phyloP scores from a whole-genome alignment of 371 early-diverging fungal genomes.

The Mucor indicus region DNA sequence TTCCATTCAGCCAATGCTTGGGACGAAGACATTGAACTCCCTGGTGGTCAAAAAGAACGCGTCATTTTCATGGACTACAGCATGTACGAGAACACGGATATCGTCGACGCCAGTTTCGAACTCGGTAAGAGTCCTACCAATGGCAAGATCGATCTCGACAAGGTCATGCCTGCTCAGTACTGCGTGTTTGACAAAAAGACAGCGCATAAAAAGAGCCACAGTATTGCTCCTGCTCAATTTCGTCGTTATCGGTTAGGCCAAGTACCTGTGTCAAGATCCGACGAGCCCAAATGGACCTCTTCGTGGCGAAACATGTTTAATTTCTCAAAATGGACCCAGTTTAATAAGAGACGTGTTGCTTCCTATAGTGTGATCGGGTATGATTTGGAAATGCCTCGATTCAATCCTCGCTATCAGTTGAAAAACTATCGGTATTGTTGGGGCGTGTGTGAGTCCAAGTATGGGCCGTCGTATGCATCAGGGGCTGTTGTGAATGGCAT shows the following conservation, averaged over 20 bases:
- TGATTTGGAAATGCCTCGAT: constrained; percentile 60
- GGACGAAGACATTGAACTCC: constrained; percentile 44
- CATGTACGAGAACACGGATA: constrained; percentile 49
- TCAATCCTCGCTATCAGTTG: constrained; percentile 49
- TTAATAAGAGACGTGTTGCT: constrained; percentile 41
- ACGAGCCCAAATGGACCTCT: constrained; percentile 1
- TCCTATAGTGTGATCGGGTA: constrained; percentile 38
- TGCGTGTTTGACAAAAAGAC: constrained; percentile 38
- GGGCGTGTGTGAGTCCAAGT: constrained; percentile 50
- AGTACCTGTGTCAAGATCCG: constrained; percentile 21
- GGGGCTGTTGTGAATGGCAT: constrained; percentile 51
- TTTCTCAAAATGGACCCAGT: constrained; percentile 16
- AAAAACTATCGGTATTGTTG: constrained; percentile 53
- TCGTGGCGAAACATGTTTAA: constrained; percentile 8
- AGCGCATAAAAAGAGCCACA: constrained; percentile 28
- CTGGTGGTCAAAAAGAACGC: constrained; percentile 34
- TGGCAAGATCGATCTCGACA: constrained; percentile 20
- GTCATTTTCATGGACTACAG: constrained; percentile 47
- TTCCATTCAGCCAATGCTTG: constrained; percentile 64
- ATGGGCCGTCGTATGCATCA: constrained; percentile 44
- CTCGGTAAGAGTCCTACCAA: constrained; percentile 35
- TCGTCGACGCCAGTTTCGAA: constrained; percentile 49
- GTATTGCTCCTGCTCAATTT: constrained; percentile 42
- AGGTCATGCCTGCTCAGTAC: constrained; percentile 39
- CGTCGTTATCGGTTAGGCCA: constrained; percentile 41